Evolutionary conservation across 129 eudicot species (phyloP), one percentile per base, ranked within the genome.

Genomic region (Tanacetum coccineum): DNA sequence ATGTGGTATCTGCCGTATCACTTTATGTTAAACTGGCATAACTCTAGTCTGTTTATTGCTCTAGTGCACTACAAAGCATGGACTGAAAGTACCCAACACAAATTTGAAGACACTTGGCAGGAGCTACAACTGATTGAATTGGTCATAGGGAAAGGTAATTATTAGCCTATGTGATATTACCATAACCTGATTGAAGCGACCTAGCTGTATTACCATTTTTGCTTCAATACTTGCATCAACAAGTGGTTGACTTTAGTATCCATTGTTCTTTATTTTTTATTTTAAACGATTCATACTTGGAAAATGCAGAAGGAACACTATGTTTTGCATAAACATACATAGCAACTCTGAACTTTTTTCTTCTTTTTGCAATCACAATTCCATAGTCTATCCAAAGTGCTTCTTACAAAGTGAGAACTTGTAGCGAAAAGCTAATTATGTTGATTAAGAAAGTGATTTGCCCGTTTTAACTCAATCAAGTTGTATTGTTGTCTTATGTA

Each of bases 21-120:
- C 66, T 72, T 51, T 25, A 68, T 18, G 18, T 49, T 39, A 61
- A 51, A 28, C 62, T 66, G 42, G 26, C 18, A 42, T 81, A 64
- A 78, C 61, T 52, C 11, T 36, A 36, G 10, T 36, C 42, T 14
- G 59, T 78, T 66, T 69, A 8, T 77, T 73, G 59, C 49, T 64
- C 66, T 70, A 93, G 96, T 93, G 92, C 95, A 86, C 73, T 93
- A 88, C 74, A 86, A 82, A 77, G 99, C 99, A 75, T 93, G 99
- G 99, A 79, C 99, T 60, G 90, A 86, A 59, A 86, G 86, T 81
- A 93, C 99, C 54, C 87, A 83, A 40, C 99, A 93, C 83, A 93
- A 93, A 73, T 93, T 93, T 77, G 99, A 93, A 81, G 99, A 93
- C 67, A 93, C 99, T 7, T 93, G 99, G 96, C 95, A 81, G 64